Evolutionary conservation across 2,329 filamentous ascomycete species (phyloP), one percentile per base, ranked within the genome.

Genomic region (Albifimbria verrucaria): DNA sequence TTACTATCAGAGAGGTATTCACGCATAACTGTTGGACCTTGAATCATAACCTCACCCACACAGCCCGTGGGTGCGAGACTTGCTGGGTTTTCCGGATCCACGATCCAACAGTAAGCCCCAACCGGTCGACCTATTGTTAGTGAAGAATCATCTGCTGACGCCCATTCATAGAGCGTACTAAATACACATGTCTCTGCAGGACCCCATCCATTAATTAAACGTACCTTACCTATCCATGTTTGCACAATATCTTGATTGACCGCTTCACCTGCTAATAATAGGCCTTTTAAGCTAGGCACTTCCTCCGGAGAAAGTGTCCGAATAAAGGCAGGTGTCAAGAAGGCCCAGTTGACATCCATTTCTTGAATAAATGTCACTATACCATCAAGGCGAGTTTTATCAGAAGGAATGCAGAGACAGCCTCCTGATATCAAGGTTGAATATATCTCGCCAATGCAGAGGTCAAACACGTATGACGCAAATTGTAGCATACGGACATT

Each of bases 391-490:
- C 46, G 24, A 12, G 32, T 26, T 10, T 7, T 20, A 24, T 48
- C 46, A 4, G 15, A 32, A 7, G 62, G 60, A 1, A 64, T 28
- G 1, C 62, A 65, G n/a, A 65, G 49, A 20, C 58, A 59, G 5
- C 61, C 60, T 7, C 62, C 62, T 1, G 4, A 48, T 0, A 50
- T 55, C 0, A 65, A 18, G 0, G 55, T 23, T 4, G 47, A 42
- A n/a, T 62, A 52, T 0, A 50, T 64, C 42, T 65, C 62, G 28
- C 39, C 58, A 21, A 65, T 55, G 1, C 52, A 48, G 1, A 61
- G 50, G 11, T 65, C 62, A 22, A 65, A 65, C 0, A 59, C 60
- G 20, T 62, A 65, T 0, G 61, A 59, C 0, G 55, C 48, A 25
- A 65, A 65, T 17, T 65, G 62, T 0, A 65, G 46, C 5, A 63